Conservation (phyloP, 2,329 filamentous ascomycete genomes). For the Akanthomyces lecanii region DNA sequence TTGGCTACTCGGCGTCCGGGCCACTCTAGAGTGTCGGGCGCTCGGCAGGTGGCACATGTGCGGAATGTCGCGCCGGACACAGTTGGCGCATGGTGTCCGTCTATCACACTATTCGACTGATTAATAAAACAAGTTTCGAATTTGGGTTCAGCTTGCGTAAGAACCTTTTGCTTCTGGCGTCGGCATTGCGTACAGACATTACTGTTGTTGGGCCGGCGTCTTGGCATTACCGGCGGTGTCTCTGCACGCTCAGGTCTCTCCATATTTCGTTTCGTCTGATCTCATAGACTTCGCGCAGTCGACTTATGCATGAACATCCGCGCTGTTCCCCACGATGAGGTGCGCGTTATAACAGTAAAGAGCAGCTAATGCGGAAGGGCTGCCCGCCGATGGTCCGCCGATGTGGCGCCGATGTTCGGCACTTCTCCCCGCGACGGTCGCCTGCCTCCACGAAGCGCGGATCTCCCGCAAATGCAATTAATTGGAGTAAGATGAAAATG, state of each 20-base stretch:
- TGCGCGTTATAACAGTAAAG: background rate
- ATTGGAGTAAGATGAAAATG: background rate
- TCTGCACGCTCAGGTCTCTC: background rate
- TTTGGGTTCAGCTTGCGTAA: too few relatives aligned
- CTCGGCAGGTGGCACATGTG: slow-evolving; percentile 14
- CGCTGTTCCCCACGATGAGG: background rate
- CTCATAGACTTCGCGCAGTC: background rate
- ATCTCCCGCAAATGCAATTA: background rate
- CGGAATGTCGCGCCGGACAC: slow-evolving; percentile 11
- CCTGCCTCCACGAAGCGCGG: background rate
- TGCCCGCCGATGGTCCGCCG: background rate
- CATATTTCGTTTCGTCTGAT: background rate
- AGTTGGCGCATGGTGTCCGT: slow-evolving; percentile 18
- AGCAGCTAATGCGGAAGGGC: background rate
- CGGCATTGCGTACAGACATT: slow-evolving; percentile 18
- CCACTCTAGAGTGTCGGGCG: background rate
- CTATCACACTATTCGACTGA: slow-evolving; percentile 8
- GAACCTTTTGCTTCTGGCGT: slow-evolving; percentile 17
- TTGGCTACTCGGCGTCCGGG: too few relatives aligned
- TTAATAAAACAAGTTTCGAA: background rate
- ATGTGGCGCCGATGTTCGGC: slow-evolving; percentile 1
- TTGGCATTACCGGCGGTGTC: slow-evolving; percentile 16
- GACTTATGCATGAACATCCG: background rate
- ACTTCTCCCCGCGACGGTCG: background rate
- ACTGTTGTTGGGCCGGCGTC: slow-evolving; percentile 5